Evolutionary conservation across 257 asterid species (phyloP).

Genomic region (Linderniella brevidens): DNA sequence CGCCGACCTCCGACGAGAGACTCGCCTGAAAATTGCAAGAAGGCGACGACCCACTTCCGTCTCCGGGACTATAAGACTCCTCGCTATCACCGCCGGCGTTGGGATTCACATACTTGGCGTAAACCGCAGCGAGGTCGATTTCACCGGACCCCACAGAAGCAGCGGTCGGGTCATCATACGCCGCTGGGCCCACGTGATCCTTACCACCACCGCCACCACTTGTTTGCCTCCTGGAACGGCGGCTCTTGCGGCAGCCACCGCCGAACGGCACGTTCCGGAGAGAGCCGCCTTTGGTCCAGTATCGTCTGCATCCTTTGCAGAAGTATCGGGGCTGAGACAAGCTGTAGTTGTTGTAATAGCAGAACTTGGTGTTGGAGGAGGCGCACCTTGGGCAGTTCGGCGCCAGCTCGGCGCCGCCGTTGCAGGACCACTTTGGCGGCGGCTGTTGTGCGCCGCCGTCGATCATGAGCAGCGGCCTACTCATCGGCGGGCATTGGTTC

Average conservation of each 20-base stretch:
- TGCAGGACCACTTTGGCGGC: slow-evolving; percentile 23
- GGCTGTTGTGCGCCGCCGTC: slow-evolving; percentile 10
- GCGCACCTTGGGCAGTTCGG: slow-evolving; percentile 82
- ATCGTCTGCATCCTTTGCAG: slow-evolving; percentile 62
- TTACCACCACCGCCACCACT: background rate
- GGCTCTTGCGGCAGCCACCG: slow-evolving; percentile 65
- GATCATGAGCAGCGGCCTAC: slow-evolving; percentile 21
- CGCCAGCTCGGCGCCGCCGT: slow-evolving; percentile 26
- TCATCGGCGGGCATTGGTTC: slow-evolving; percentile 11
- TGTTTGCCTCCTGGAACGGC: slow-evolving; percentile 23
- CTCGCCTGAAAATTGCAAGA: slow-evolving; percentile 17
- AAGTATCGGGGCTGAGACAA: slow-evolving; percentile 76
- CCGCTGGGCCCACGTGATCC: too few species aligned
- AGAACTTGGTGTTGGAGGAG: slow-evolving; percentile 71
- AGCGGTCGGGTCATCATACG: slow-evolving; percentile 2
- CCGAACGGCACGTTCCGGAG: slow-evolving; percentile 62
- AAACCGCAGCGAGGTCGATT: slow-evolving; percentile 71
- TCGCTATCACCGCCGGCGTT: slow-evolving; percentile 13
- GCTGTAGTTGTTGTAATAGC: slow-evolving; percentile 82
- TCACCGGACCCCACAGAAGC: slow-evolving; percentile 12
- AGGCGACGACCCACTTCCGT: slow-evolving; percentile 19
- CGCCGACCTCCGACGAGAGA: slow-evolving; percentile 14
- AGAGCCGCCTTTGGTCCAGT: slow-evolving; percentile 90
- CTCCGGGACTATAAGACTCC: slow-evolving; percentile 31
- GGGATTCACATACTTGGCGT: slow-evolving; percentile 43